Percentiles rank a stretch among this genome's conserved stretches.
phyloP scores from a whole-genome alignment of 371 early-diverging fungal species.

The Catenaria anguillulae region DNA sequence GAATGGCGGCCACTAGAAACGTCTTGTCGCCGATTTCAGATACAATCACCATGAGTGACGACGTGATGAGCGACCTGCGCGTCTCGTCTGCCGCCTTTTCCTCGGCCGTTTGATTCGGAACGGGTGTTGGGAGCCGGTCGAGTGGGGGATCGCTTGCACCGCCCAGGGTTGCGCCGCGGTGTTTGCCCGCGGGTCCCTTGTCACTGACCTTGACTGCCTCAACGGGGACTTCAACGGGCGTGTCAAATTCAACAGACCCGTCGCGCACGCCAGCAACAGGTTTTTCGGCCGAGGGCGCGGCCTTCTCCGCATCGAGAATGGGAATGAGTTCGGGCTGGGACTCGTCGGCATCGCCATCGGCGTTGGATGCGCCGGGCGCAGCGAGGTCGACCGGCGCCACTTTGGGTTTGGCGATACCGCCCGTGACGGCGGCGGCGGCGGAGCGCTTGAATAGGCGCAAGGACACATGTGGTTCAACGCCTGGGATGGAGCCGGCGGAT shows the following conservation, averaged over 20 bases:
- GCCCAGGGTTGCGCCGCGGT: background rate
- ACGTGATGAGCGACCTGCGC: slow-evolving; percentile 23
- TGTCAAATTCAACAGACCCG: background rate
- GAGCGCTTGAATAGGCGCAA: no score
- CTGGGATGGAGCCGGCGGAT: no score
- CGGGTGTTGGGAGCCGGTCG: background rate
- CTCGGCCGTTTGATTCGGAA: background rate
- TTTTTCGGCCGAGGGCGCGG: background rate
- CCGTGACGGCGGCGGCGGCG: no score
- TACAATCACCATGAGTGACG: slow-evolving; percentile 67
- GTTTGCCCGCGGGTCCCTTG: no score
- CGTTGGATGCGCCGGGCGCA: no score
- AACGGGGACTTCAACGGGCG: background rate
- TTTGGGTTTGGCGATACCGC: no score
- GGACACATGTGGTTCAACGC: no score
- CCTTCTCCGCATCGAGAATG: background rate
- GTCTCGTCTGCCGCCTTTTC: background rate
- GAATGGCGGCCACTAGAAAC: slow-evolving; percentile 89
- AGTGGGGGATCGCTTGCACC: background rate
- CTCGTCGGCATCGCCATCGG: background rate
- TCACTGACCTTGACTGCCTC: background rate
- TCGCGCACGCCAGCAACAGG: background rate
- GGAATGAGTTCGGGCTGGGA: background rate
- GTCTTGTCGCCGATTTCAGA: slow-evolving; percentile 97
- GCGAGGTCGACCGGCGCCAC: no score